Base-by-base conservation (phyloP, 2,329 filamentous ascomycete genomes). In the Monosporascus sp. region DNA sequence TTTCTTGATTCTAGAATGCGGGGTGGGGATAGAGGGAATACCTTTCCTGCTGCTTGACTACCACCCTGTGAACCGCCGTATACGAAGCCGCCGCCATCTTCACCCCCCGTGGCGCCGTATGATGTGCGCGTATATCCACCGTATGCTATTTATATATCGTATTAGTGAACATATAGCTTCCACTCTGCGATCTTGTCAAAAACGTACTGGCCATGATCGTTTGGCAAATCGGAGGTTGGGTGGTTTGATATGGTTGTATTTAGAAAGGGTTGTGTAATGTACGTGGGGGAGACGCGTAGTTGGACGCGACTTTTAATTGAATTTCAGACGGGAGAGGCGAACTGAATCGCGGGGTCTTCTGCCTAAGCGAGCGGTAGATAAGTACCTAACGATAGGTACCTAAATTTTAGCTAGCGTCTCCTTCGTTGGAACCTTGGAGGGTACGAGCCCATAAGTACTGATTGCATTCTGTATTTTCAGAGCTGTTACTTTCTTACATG, bases 1-100 rank as follows among this genome's bases (percentile, higher is more conserved):
- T 48, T 24, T 27, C 5, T 48, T 41, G 22, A 25, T 4, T 11
- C 20, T 42, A 36, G 39, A 14, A 1, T 55, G 17, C 20, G 18
- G 41, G 20, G 9, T 20, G 22, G 37, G 4, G 9, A 17, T 18
- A 20, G 31, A n/a, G 27, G 17, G 7, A 15, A 45, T 18, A 64
- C 64, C 67, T 60, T 72, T 52, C 56, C 58, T 48, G 51, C 62
- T 24, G 58, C 67, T 59, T 80, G 82, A 65, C 81, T 84, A 58
- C 81, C 82, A 59, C 74, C 71, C 66, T 86, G 83, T 6, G 82
- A 84, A 55, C 79, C 82, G 52, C 77, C 76, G 55, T 72, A 77
- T 58, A 85, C 73, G 71, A 85, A 86, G 51, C 83, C 83, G 59
- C 83, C 83, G 46, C 77, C 81, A 61, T 82, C 81, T 53, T 81